Base-by-base conservation (phyloP, 345 rosid genomes). In the Cardiospermum halicacabum region DNA sequence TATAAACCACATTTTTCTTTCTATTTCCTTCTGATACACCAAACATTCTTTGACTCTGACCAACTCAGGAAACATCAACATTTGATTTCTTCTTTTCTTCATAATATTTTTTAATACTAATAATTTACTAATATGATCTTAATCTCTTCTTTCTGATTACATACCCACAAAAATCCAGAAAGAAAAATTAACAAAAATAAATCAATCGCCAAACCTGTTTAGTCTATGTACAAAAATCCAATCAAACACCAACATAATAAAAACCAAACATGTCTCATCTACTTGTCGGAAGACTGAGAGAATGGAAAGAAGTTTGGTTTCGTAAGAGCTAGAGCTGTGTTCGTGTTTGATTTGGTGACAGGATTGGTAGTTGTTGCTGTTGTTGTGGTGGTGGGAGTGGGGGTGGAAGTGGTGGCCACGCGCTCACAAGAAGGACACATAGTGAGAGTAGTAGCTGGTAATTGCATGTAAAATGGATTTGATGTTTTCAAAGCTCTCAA, bases 361-460 rank as follows among this genome's bases (percentile, higher is more conserved):
- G 72, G 57, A 11, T 48, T 49, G 30, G 65, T 53, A 40, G 19
- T 34, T 7, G 56, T 39, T 2, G 24, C 8, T 0, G 32, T 16
- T 11, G 27, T 40, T 12, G 64, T 11, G 34, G 67, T 1, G 40
- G 62, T 43, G 3, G 75, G 4, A 5, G 55, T 15, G n/a, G 19
- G 36, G 21, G 57, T 12, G 21, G 26, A 9, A 19, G 70, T 58
- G 22, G 75, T 67, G 64, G 71, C 82, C 7, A 78, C 74, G 47
- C 73, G 72, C 68, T 75, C 75, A 58, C 79, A 75, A 16, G 78
- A 70, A 30, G 79, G 79, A 32, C 75, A 75, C 72, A 71, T 63
- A 40, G 69, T 70, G 21, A 75, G 72, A 11, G 79, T 70, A 19
- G 79, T 60, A 6, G 72, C 76, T 0, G 79, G 79, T 5, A 71